These are phyloP conservation scores for Candida ficus DNA, from an alignment of 805 yeast genomes.

Conservation along the genomic window DNA sequence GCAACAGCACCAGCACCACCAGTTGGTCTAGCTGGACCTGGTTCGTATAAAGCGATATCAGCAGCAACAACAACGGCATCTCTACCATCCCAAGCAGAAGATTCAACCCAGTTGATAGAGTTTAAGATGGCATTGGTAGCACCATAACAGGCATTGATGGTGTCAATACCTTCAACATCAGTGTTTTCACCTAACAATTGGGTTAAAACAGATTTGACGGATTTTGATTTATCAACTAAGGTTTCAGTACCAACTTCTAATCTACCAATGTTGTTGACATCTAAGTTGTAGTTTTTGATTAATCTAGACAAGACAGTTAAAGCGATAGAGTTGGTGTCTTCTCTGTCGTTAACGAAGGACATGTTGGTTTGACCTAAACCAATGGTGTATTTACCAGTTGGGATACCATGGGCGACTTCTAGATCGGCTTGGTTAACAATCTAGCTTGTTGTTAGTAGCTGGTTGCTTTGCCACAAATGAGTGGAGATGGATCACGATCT, in stretches of 20 bases:
- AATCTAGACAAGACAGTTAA: constrained; percentile 80
- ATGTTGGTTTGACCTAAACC: constrained; percentile 98
- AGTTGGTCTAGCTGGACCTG: constrained; percentile 98
- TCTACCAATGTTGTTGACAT: constrained; percentile 79
- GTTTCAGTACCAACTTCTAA: constrained; percentile 99
- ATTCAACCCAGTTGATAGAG: constrained; percentile 93
- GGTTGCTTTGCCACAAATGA: background rate
- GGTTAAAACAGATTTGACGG: constrained; percentile 93
- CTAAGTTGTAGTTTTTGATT: constrained; percentile 76
- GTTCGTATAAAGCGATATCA: constrained; percentile 94
- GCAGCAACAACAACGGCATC: constrained; percentile 96
- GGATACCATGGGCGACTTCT: constrained; percentile 78
- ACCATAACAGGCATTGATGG: constrained; percentile 96
- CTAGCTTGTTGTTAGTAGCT: constrained; percentile 21
- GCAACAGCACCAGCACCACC: constrained; percentile 99
- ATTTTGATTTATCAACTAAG: constrained; percentile 91
- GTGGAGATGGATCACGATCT: no score
- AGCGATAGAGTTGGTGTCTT: constrained; percentile 92
- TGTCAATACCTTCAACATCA: constrained; percentile 95
- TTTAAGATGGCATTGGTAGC: constrained; percentile 95
- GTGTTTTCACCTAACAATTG: constrained; percentile 84
- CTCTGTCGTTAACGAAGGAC: constrained; percentile 96
- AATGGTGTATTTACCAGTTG: constrained; percentile 95
- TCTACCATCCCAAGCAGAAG: constrained; percentile 96
- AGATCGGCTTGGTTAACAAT: constrained; percentile 84